phyloP scores from a whole-genome alignment of 2,329 filamentous ascomycete species.

The Xylariaceae sp. region DNA sequence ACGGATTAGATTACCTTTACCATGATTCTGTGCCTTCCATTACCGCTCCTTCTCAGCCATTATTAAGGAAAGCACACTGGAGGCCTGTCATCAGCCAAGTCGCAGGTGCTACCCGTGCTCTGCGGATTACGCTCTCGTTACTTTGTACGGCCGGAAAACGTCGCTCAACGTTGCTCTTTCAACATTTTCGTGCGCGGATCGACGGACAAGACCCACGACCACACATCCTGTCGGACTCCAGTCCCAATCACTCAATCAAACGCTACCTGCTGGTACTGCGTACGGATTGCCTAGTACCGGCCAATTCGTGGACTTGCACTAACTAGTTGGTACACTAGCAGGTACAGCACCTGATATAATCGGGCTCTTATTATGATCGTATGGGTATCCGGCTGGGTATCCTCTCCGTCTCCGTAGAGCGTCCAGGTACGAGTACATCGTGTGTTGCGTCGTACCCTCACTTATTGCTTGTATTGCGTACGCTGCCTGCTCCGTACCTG shows the following conservation, averaged over 20 bases:
- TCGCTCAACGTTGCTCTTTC: conserved; percentile 11
- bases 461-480: too few species aligned
- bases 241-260: conserved; percentile 11
- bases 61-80: background rate
- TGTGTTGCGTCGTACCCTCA: too few species aligned
- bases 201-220: conserved; percentile 19
- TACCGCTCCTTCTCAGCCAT: background rate
- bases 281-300: background rate
- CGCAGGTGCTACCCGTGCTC: background rate
- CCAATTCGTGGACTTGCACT: conserved; percentile 1
- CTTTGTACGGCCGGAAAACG: conserved; percentile 17
- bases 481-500: too few species aligned
- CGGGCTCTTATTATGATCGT: background rate
- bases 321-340: conserved; percentile 2
- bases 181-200: conserved; percentile 12
- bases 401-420: background rate
- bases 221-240: background rate
- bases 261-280: background rate
- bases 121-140: background rate
- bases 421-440: too few species aligned
- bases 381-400: background rate
- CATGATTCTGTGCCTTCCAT: too few species aligned
- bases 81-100: background rate
- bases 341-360: conserved; percentile 1
- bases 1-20: too few species aligned